phyloP scores from a whole-genome alignment of 2,329 filamentous ascomycete genomes.

The Blastomyces percursus region DNA sequence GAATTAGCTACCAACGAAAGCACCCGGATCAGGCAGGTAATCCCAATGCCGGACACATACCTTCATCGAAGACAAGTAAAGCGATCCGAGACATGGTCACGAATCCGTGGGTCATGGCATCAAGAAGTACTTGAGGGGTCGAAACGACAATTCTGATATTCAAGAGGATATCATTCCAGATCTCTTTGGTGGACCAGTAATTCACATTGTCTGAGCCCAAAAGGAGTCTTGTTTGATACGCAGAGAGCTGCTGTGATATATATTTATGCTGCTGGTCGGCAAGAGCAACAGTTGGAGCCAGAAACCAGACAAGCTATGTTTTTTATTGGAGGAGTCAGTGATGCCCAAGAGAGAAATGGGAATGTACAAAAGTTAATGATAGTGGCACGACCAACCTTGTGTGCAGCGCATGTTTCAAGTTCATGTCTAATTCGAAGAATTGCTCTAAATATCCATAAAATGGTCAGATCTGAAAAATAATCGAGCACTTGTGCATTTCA shows the following conservation, averaged over 20 bases:
- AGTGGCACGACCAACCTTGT: conserved; percentile 44
- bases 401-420: conserved; percentile 42
- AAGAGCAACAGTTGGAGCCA: conserved; percentile 58
- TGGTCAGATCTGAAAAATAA: background rate
- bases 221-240: conserved; percentile 49
- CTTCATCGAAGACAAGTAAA: conserved; percentile 75
- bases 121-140: conserved; percentile 62
- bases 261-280: conserved; percentile 55
- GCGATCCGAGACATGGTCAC: conserved; percentile 52
- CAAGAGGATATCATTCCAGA: conserved; percentile 57
- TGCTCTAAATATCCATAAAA: conserved; percentile 38
- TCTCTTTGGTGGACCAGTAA: conserved; percentile 55
- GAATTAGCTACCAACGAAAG: conserved; percentile 3
- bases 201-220: conserved; percentile 60
- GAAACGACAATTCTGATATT: conserved; percentile 64
- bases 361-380: conserved; percentile 12
- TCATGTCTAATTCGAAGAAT: conserved; percentile 57
- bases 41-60: conserved; percentile 30
- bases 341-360: background rate
- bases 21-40: background rate
- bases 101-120: conserved; percentile 66
- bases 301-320: conserved; percentile 53
- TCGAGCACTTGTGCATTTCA: background rate
- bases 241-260: conserved; percentile 49
- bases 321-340: background rate